Conservation (phyloP, 106 monocot species). For the Acanthochlamys bracteata region DNA sequence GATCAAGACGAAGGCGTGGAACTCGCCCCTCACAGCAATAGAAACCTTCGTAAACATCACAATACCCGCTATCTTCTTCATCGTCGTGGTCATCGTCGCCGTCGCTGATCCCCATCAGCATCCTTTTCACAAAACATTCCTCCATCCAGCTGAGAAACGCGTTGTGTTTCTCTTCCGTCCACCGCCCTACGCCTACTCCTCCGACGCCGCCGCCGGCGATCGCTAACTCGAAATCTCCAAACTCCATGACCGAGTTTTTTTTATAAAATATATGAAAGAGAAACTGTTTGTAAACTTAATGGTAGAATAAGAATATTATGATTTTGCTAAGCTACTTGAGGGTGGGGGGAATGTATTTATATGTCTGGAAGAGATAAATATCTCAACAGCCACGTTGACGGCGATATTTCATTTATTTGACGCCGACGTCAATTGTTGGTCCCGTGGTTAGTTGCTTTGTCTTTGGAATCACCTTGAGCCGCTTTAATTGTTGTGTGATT, state of each 20-base stretch:
- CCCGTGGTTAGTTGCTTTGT: too few relatives aligned
- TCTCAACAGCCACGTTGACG: too few relatives aligned
- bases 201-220: background rate
- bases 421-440: too few relatives aligned
- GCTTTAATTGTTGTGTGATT: too few relatives aligned
- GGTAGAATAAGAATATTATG: too few relatives aligned
- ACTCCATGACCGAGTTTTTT: background rate
- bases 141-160: slow-evolving; percentile 4
- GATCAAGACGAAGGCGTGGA: background rate
- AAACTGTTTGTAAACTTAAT: too few relatives aligned
- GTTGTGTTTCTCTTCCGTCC: slow-evolving; percentile 1
- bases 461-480: too few relatives aligned
- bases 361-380: too few relatives aligned
- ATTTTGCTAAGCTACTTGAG: too few relatives aligned
- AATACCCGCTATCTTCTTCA: background rate
- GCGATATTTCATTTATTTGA: too few relatives aligned
- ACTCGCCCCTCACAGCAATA: background rate
- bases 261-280: too few relatives aligned
- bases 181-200: background rate
- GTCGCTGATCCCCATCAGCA: background rate
- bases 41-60: background rate
- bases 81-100: background rate
- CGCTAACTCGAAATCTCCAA: background rate
- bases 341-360: too few relatives aligned
- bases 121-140: background rate